A percentile compares a stretch with the other conserved stretches of the same genome.
Conservation (phyloP, 352 stramenopile genomes). For the Globisporangium spinosum region DNA sequence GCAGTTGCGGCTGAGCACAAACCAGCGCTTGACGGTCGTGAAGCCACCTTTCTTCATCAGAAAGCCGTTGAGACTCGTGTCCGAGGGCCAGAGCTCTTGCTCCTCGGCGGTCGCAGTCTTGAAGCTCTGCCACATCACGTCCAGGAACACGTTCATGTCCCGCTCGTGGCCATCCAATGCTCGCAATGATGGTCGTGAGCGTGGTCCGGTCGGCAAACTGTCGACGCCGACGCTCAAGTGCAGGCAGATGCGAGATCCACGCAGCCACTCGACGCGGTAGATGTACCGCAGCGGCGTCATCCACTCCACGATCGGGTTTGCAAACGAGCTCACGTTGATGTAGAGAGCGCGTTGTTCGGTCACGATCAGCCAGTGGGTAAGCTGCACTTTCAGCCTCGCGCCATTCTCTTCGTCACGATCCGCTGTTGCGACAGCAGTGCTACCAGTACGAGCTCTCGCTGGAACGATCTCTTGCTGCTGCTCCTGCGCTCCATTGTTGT, state of each 20-base stretch:
- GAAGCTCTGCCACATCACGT: slow-evolving; percentile 89
- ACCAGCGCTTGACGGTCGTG: slow-evolving; percentile 80
- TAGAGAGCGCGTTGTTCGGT: slow-evolving; percentile 84
- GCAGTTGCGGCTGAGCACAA: slow-evolving; percentile 85
- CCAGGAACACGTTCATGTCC: slow-evolving; percentile 85
- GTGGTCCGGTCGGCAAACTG: slow-evolving; percentile 77
- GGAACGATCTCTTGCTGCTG: slow-evolving; percentile 8
- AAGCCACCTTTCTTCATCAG: slow-evolving; percentile 83
- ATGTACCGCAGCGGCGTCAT: slow-evolving; percentile 88
- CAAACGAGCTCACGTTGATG: slow-evolving; percentile 78
- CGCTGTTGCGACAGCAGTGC: not conserved
- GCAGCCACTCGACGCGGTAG: slow-evolving; percentile 75
- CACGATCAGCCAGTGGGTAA: slow-evolving; percentile 86
- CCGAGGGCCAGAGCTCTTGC: slow-evolving; percentile 86
- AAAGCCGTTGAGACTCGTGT: slow-evolving; percentile 85
- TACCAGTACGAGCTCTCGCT: slow-evolving; percentile 5
- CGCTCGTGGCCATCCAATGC: slow-evolving; percentile 70
- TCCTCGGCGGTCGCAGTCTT: slow-evolving; percentile 74
- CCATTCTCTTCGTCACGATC: slow-evolving; percentile 31
- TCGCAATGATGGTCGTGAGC: slow-evolving; percentile 62
- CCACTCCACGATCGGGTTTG: slow-evolving; percentile 81
- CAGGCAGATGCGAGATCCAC: slow-evolving; percentile 57
- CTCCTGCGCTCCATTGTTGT: not conserved
- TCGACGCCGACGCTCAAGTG: slow-evolving; percentile 84
- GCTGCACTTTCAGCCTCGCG: slow-evolving; percentile 59